These are phyloP conservation scores for Lentinula raphanica DNA, from an alignment of 768 basidiomycete species.

Conservation along the genomic window DNA sequence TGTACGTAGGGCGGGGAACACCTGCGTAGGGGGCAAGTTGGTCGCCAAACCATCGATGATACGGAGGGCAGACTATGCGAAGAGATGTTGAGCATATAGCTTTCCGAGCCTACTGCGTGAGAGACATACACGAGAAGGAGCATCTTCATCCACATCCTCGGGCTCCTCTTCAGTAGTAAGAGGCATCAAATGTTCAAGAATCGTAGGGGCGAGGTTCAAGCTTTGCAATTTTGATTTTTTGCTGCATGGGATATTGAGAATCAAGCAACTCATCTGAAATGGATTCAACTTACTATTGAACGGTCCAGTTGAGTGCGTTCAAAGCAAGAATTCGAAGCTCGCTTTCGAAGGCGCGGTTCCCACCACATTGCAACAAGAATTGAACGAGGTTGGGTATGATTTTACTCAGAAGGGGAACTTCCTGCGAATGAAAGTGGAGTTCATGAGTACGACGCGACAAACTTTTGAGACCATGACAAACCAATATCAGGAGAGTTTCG, in stretches of 20 bases:
- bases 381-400: slow-evolving; percentile 83
- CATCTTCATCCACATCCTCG: slow-evolving; percentile 89
- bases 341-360: slow-evolving; percentile 65
- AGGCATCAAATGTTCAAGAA: slow-evolving; percentile 89
- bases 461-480: slow-evolving; percentile 34
- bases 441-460: not conserved
- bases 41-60: slow-evolving; percentile 91
- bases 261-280: not conserved
- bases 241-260: slow-evolving; percentile 34
- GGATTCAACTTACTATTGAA: slow-evolving; percentile 71
- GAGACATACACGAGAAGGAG: slow-evolving; percentile 75
- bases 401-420: slow-evolving; percentile 88
- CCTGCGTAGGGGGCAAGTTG: slow-evolving; percentile 87
- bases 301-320: slow-evolving; percentile 93
- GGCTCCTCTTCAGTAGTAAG: slow-evolving; percentile 92
- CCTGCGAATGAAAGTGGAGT: slow-evolving; percentile 39
- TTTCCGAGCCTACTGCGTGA: too few species aligned
- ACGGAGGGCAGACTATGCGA: slow-evolving; percentile 78
- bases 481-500: slow-evolving; percentile 91
- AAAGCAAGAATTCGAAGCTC: slow-evolving; percentile 87
- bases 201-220: slow-evolving; percentile 74
- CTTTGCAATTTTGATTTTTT: slow-evolving; percentile 95
- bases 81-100: not conserved
- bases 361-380: slow-evolving; percentile 83
- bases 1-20: slow-evolving; percentile 85